Base-by-base conservation (phyloP, 768 basidiomycete species). In the Scleroderma bovista region DNA sequence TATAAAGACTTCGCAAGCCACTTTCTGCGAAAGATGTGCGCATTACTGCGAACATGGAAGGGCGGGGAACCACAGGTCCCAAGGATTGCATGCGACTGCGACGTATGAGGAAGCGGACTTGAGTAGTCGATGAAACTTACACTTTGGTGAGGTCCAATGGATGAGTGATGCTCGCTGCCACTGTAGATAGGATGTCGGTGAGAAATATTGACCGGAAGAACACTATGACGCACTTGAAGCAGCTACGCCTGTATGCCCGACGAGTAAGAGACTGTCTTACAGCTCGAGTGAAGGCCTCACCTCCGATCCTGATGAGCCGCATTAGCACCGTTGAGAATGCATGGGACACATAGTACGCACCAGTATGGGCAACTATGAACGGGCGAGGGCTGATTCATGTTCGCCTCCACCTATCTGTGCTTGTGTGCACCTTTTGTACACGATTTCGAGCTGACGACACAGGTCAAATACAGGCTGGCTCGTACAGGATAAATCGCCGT, bases 71-170 rank as follows among this genome's bases (percentile, higher is more conserved):
- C 29, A 75, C 76, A 15, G 65, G 56, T 13, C 74, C 65, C 22
- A 84, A 63, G 19, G 89, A 90, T 71, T 94, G 92, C 79, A 94
- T 87, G 55, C 89, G 86, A 52, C 87, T 88, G 47, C 26, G 24
- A 51, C 24, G 54, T 7, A 36, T 55, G 36, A 46, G 40, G 24
- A 22, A 17, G 47, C 43, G 43, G 34, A 23, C 19, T 40, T 19
- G 29, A 38, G 23, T 26, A 45, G 43, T 34, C 8, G 8, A 29
- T 44, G 24, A 1, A 13, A 71, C 81, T 52, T 51, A 88, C 83
- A 91, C 86, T 82, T 92, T 94, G 29, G 87, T 86, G 47, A 92
- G 72, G 67, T 92, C 89, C 48, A 92, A 66, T 34, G 89, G 89
- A 70, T 92, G 89, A 0, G 88, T 92, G 61, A 79, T 84, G 47